phyloP scores from a whole-genome alignment of 2,329 filamentous ascomycete genomes.

The Penicillium oxalicum region DNA sequence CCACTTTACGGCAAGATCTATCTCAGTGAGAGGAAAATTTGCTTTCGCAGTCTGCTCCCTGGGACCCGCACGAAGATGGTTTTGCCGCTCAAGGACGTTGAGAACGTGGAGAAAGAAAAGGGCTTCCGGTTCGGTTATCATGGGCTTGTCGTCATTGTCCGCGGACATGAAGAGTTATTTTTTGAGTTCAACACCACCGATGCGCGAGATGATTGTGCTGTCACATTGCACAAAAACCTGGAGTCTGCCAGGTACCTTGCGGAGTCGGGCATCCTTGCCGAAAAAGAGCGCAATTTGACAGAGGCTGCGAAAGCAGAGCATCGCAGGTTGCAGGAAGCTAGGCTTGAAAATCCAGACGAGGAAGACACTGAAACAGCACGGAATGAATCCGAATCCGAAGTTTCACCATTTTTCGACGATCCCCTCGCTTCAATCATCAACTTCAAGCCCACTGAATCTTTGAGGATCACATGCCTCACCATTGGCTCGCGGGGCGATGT shows the following conservation, averaged over 20 bases:
- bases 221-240: conserved; percentile 70
- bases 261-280: conserved; percentile 61
- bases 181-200: conserved; percentile 82
- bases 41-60: conserved; percentile 84
- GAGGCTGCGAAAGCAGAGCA: conserved; percentile 75
- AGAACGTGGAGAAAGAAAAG: conserved; percentile 91
- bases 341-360: conserved; percentile 43
- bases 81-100: conserved; percentile 80
- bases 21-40: conserved; percentile 79
- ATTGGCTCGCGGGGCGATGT: conserved; percentile 95
- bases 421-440: conserved; percentile 80
- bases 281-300: conserved; percentile 64
- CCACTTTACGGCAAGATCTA: conserved; percentile 97
- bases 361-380: conserved; percentile 21
- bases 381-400: conserved; percentile 34
- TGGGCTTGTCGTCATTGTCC: conserved; percentile 85
- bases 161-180: conserved; percentile 90
- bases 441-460: conserved; percentile 74
- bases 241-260: conserved; percentile 66
- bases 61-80: conserved; percentile 90
- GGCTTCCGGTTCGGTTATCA: conserved; percentile 89
- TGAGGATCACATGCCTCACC: conserved; percentile 86
- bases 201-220: conserved; percentile 78
- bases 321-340: conserved; percentile 69
- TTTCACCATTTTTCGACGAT: conserved; percentile 83